phyloP scores from a whole-genome alignment of 768 basidiomycete species.

The Inosperma sp. region DNA sequence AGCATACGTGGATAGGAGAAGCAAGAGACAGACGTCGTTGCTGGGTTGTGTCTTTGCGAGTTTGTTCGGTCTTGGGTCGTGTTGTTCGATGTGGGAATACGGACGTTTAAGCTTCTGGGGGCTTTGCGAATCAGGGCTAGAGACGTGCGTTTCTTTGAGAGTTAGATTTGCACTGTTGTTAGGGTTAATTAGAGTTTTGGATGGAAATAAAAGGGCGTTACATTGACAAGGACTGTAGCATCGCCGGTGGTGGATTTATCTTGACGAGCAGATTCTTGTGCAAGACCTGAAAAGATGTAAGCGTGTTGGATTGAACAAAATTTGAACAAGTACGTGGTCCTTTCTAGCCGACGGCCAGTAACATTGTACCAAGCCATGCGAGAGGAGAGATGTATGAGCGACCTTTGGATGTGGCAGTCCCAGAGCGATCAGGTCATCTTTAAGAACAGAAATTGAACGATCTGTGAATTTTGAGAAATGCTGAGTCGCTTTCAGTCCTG shows the following conservation, averaged over 20 bases:
- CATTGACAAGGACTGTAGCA: not conserved
- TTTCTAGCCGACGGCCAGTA: constrained; percentile 21
- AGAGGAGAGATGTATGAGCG: constrained; percentile 30
- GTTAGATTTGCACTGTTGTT: not conserved
- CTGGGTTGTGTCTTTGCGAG: too few species aligned
- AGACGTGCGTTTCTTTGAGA: constrained; percentile 2
- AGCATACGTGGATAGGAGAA: too few species aligned
- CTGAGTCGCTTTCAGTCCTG: constrained; percentile 33
- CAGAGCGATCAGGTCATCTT: constrained; percentile 32
- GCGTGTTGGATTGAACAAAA: not conserved
- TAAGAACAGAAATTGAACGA: constrained; percentile 26
- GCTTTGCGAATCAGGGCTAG: too few species aligned
- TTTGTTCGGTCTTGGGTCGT: too few species aligned
- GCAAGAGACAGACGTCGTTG: too few species aligned
- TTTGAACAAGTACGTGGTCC: constrained; percentile 18
- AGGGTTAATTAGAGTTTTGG: not conserved
- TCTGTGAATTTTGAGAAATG: constrained; percentile 29
- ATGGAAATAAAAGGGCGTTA: not conserved
- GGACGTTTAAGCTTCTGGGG: too few species aligned
- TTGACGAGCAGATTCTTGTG: not conserved
- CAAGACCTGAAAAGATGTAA: not conserved
- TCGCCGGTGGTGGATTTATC: not conserved
- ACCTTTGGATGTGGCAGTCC: constrained; percentile 38
- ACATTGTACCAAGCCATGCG: constrained; percentile 29
- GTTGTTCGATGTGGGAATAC: too few species aligned